These are phyloP conservation scores for Xanthoconium separans DNA, from an alignment of 1,284 basidiomycete species.

Conservation along the genomic window DNA sequence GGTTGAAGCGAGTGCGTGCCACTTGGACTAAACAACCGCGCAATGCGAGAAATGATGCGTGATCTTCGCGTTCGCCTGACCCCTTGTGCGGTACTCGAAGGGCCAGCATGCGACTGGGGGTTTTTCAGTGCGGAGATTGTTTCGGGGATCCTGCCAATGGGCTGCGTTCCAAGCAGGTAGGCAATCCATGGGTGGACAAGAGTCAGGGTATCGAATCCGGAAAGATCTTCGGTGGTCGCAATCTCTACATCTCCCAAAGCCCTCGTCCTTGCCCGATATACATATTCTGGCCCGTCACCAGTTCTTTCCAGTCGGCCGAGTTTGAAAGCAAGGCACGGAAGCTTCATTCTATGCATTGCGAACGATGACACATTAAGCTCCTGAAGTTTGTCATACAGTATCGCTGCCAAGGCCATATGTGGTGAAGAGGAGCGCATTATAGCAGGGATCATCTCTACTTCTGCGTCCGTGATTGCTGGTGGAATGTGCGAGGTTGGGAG, in stretches of 20 bases:
- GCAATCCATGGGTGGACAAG: slow-evolving; percentile 9
- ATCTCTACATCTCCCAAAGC: slow-evolving; percentile 2
- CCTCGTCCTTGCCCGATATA: background rate
- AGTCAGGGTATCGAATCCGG: background rate
- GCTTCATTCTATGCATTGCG: background rate
- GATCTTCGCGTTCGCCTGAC: background rate
- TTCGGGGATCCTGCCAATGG: background rate
- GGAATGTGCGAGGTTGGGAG: background rate
- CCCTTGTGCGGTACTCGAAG: no score
- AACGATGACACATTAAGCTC: background rate
- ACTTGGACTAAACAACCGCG: background rate
- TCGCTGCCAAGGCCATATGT: background rate
- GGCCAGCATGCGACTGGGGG: no score
- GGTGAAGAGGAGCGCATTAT: background rate
- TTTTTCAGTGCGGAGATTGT: background rate
- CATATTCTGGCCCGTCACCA: background rate
- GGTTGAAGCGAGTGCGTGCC: background rate
- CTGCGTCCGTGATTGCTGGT: background rate
- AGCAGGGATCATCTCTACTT: background rate
- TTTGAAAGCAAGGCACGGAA: slow-evolving; percentile 3
- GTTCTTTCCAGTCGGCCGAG: background rate
- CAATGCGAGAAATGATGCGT: background rate
- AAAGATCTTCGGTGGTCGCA: slow-evolving; percentile 1
- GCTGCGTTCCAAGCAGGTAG: background rate
- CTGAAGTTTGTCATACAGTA: background rate